phyloP scores from a whole-genome alignment of 1,284 basidiomycete species.

The Papiliotrema nemorosa region DNA sequence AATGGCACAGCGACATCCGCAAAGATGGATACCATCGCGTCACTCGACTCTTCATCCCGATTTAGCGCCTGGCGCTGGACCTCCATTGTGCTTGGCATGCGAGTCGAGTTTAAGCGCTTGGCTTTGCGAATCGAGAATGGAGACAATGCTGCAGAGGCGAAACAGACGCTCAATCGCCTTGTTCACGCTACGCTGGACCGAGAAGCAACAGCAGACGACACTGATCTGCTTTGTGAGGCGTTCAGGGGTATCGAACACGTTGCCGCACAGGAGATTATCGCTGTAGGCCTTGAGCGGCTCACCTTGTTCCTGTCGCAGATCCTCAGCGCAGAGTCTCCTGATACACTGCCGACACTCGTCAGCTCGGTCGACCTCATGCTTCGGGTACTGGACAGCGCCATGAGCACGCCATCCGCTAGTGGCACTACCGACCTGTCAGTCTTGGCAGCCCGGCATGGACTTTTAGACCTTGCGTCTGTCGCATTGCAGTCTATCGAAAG shows the following conservation, averaged over 20 bases:
- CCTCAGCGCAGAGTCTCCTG: constrained; percentile 33
- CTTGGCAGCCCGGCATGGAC: constrained; percentile 30
- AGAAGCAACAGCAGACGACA: constrained; percentile 39
- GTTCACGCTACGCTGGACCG: constrained; percentile 34
- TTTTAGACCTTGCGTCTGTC: constrained; percentile 35
- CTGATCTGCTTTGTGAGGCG: constrained; percentile 43
- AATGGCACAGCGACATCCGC: not conserved
- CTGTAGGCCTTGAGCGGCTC: constrained; percentile 38
- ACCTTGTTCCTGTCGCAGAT: constrained; percentile 30
- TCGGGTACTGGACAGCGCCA: constrained; percentile 32
- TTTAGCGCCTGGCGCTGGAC: constrained; percentile 47
- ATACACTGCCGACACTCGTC: constrained; percentile 19
- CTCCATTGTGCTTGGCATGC: constrained; percentile 44
- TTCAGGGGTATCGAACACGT: constrained; percentile 42
- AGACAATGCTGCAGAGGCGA: constrained; percentile 33
- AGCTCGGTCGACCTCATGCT: constrained; percentile 36
- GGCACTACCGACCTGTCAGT: constrained; percentile 11
- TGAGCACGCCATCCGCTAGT: constrained; percentile 1
- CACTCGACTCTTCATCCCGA: constrained; percentile 26
- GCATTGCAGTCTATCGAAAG: constrained; percentile 39
- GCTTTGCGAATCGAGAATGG: constrained; percentile 35
- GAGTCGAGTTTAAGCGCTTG: constrained; percentile 45
- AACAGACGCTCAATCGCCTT: constrained; percentile 30
- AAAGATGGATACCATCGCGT: constrained; percentile 11
- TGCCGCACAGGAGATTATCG: constrained; percentile 40